phyloP scores from a whole-genome alignment of 495 filamentous ascomycete species.

The Trichoderma virens region DNA sequence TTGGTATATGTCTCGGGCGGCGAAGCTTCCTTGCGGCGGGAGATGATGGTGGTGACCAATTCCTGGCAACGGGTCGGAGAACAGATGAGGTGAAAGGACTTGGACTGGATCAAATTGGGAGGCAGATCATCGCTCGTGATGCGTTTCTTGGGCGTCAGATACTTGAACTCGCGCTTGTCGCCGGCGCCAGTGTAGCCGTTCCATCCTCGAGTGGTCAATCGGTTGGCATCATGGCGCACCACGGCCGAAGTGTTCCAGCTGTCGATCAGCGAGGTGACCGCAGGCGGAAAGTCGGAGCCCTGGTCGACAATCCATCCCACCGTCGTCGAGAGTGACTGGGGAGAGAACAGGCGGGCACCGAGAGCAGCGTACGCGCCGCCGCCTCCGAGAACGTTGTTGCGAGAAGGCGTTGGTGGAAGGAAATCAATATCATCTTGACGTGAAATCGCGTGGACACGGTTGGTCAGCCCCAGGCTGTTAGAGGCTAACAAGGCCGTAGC shows the following conservation, averaged over 20 bases:
- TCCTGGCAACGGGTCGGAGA: conserved; percentile 67
- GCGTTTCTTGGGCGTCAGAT: conserved; percentile 77
- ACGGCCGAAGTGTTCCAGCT: conserved; percentile 66
- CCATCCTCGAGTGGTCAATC: conserved; percentile 83
- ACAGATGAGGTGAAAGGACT: conserved; percentile 84
- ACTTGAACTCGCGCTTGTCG: conserved; percentile 64
- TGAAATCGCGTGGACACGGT: not conserved
- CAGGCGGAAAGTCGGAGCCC: conserved; percentile 74
- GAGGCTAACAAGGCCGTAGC: conserved; percentile 6
- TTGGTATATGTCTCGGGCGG: conserved; percentile 22
- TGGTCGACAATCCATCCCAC: conserved; percentile 90
- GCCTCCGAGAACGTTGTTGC: conserved; percentile 71
- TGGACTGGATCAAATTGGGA: conserved; percentile 52
- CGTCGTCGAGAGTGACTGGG: conserved; percentile 44
- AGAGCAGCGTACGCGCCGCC: conserved; percentile 80
- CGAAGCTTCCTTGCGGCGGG: conserved; percentile 12
- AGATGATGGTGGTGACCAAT: conserved; percentile 42
- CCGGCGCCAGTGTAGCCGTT: conserved; percentile 64
- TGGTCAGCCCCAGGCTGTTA: not conserved
- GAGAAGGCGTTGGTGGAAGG: conserved; percentile 49
- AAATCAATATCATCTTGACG: conserved; percentile 84
- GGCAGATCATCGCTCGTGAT: conserved; percentile 44
- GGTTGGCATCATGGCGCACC: conserved; percentile 55
- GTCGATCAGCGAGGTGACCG: conserved; percentile 52
- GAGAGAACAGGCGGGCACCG: conserved; percentile 80